Conservation (phyloP, 2,329 filamentous ascomycete genomes). For the Gaeumannomyces tritici region DNA sequence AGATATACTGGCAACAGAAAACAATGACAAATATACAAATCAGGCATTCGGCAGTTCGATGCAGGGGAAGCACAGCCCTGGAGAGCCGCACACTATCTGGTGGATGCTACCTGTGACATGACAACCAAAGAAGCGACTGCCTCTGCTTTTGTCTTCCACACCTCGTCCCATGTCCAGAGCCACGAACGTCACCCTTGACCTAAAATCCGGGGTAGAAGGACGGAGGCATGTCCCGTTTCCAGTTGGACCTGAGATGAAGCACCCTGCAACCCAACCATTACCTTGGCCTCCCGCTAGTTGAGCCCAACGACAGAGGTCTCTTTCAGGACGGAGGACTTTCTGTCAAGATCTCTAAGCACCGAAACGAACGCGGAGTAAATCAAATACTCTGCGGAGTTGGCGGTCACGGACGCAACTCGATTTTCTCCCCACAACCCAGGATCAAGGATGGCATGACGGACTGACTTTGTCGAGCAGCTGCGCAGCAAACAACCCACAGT, state of each 20-base stretch:
- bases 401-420: background rate
- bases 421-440: background rate
- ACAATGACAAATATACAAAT: too few relatives aligned
- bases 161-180: too few relatives aligned
- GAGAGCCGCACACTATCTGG: too few relatives aligned
- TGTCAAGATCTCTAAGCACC: too few relatives aligned
- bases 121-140: too few relatives aligned
- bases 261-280: background rate
- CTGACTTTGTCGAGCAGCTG: background rate
- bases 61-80: too few relatives aligned
- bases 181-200: too few relatives aligned
- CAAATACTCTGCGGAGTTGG: background rate
- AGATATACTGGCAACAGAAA: too few relatives aligned
- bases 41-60: too few relatives aligned
- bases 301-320: background rate
- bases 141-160: too few relatives aligned
- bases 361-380: background rate
- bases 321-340: background rate
- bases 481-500: background rate
- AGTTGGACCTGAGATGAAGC: too few relatives aligned
- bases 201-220: background rate
- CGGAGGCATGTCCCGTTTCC: background rate
- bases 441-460: background rate
- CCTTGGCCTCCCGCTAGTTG: background rate
- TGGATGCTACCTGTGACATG: too few relatives aligned